Base-by-base conservation (phyloP, 331 rosid species). In the Acacia concinna region DNA sequence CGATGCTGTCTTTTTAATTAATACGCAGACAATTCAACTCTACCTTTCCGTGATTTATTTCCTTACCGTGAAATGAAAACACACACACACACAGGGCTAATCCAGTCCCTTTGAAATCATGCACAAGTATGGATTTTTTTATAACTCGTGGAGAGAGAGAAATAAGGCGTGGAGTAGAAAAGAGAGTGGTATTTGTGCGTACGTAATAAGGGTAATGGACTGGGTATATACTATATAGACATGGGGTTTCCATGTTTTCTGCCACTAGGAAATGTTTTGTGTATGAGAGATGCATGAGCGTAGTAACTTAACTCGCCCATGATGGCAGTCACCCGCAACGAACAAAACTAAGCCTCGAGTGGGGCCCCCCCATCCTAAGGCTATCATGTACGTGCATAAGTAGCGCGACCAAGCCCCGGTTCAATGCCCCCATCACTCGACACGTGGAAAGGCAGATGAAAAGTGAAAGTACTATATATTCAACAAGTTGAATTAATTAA, bases 181-280 rank as follows among this genome's bases (percentile, higher is more conserved):
- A 51, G 63, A 23, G 32, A 62, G 23, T 23, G 75, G 31, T 52
- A 79, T 35, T 59, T n/a, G n/a, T n/a, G n/a, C n/a, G n/a, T n/a
- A n/a, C n/a, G 59, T 78, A 65, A 71, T 34, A 43, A 11, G 17
- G 81, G 64, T 23, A 56, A 56, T 56, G 78, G 57, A 49, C 78
- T 38, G 68, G 64, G 15, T 27, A 46, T 13, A 44, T 44, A n/a
- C n/a, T n/a, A 70, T 18, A 51, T 63, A 70, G 52, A 56, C 73
- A 64, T 32, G 68, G 71, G 30, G 30, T n/a, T 54, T 71, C 87
- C 84, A 70, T 75, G 87, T 84, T 79, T 75, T 43, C 17, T 64
- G 87, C 79, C 81, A 75, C 87, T 75, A 69, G 31, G 72, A 75
- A 62, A 40, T 79, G 81, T 79, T 71, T 38, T 8, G 46, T 41